Evolutionary conservation across 495 filamentous ascomycete genomes (phyloP).

Genomic region (Physcia stellaris): DNA sequence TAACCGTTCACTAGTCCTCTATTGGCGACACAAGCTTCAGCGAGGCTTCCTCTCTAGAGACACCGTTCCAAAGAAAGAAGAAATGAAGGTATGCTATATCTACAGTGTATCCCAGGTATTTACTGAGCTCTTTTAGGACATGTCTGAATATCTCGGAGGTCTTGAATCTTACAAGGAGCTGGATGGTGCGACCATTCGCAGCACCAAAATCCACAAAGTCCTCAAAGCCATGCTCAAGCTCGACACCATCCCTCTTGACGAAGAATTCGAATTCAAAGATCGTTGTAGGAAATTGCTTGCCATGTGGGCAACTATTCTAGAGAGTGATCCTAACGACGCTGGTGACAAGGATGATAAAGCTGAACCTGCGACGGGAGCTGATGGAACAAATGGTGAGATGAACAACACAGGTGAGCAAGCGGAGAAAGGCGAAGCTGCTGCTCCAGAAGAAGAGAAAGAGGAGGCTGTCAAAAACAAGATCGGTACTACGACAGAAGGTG

Average conservation of each 20-base stretch:
- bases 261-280: constrained; percentile 70
- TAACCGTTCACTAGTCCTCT: constrained; percentile 42
- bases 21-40: constrained; percentile 79
- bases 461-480: constrained; percentile 24
- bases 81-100: constrained; percentile 44
- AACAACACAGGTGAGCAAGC: constrained; percentile 33
- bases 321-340: constrained; percentile 33
- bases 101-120: no score
- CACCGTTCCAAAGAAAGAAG: constrained; percentile 68
- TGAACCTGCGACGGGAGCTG: constrained; percentile 24
- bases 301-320: constrained; percentile 72
- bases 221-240: constrained; percentile 82
- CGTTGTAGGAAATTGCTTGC: constrained; percentile 60
- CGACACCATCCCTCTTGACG: constrained; percentile 64
- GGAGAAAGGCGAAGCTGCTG: constrained; percentile 25
- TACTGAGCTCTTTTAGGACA: constrained; percentile 24
- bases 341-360: constrained; percentile 34
- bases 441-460: constrained; percentile 19
- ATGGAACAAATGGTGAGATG: constrained; percentile 21
- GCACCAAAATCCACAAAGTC: constrained; percentile 90
- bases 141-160: constrained; percentile 67
- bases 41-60: constrained; percentile 79
- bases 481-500: constrained; percentile 12
- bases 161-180: constrained; percentile 68
- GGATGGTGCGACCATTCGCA: constrained; percentile 70